Percentiles rank a stretch among this genome's conserved stretches.
Conservation (phyloP, 202 grass and related monocot species). For the Panicum virgatum region DNA sequence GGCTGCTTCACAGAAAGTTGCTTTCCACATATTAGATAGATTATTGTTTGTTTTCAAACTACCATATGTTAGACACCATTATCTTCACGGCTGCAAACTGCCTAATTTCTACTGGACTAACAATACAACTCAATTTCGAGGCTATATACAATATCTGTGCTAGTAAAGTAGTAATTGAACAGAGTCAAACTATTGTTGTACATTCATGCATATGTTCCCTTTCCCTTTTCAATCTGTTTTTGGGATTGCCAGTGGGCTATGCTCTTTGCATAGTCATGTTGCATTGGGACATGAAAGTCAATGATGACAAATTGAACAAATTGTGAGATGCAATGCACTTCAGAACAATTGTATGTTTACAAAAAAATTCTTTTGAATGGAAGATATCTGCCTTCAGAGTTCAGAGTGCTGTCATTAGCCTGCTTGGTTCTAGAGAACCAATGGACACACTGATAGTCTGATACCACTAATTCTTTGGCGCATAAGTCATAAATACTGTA, state of each 20-base stretch:
- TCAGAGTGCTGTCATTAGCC: neutral
- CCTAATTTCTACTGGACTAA: neutral
- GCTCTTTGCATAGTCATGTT: neutral
- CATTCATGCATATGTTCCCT: neutral
- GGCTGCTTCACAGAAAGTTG: neutral
- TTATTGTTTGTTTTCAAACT: neutral
- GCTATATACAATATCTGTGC: neutral
- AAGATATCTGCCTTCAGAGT: neutral
- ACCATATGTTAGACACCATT: neutral
- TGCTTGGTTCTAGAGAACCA: neutral
- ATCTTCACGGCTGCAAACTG: neutral
- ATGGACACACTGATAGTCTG: neutral
- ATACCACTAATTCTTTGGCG: neutral
- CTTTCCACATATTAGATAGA: neutral
- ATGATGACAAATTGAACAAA: slow-evolving; percentile 6
- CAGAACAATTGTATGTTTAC: too few relatives aligned
- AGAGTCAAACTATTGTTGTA: neutral
- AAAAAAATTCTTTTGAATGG: neutral
- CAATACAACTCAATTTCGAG: neutral
- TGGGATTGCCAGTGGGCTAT: neutral
- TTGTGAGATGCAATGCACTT: neutral
- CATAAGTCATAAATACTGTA: too few relatives aligned
- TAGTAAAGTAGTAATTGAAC: neutral
- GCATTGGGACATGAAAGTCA: neutral
- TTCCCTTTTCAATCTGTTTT: neutral